A percentile compares a stretch with the other conserved stretches of the same genome.
phyloP scores from a whole-genome alignment of 2,329 filamentous ascomycete species.

The Colletotrichum simmondsii region DNA sequence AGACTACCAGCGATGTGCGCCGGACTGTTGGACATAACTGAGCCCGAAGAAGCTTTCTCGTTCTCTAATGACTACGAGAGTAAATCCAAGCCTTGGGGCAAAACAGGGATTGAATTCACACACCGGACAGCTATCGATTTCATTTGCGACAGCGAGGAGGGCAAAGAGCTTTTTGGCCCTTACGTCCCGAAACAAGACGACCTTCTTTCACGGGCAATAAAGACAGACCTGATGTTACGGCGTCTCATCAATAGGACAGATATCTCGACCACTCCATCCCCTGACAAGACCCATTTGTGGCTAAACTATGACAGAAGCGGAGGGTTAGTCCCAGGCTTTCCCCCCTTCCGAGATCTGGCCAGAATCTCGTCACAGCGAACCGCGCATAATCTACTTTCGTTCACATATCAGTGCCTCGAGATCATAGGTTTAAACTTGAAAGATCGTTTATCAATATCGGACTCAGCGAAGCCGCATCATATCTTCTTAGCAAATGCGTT shows the following conservation, averaged over 20 bases:
- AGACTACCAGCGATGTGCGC: background rate
- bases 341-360: accelerated
- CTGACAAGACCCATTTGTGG: too few relatives aligned
- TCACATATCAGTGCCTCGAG: background rate
- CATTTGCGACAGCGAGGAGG: background rate
- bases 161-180: background rate
- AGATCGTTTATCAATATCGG: too few relatives aligned
- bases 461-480: accelerated
- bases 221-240: background rate
- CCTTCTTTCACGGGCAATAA: background rate
- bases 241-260: background rate
- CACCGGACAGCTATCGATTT: background rate
- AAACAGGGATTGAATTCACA: background rate
- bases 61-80: background rate
- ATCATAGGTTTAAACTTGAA: accelerated
- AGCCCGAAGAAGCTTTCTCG: background rate
- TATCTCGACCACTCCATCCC: accelerated
- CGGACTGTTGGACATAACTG: background rate
- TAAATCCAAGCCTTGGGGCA: background rate
- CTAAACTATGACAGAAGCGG: too few relatives aligned
- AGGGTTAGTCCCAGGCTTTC: accelerated
- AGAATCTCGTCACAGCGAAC: accelerated
- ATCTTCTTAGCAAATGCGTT: accelerated
- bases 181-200: background rate
- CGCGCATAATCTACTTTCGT: background rate